These are phyloP conservation scores for Cardiospermum halicacabum DNA, from an alignment of 345 rosid species.

Conservation along the genomic window DNA sequence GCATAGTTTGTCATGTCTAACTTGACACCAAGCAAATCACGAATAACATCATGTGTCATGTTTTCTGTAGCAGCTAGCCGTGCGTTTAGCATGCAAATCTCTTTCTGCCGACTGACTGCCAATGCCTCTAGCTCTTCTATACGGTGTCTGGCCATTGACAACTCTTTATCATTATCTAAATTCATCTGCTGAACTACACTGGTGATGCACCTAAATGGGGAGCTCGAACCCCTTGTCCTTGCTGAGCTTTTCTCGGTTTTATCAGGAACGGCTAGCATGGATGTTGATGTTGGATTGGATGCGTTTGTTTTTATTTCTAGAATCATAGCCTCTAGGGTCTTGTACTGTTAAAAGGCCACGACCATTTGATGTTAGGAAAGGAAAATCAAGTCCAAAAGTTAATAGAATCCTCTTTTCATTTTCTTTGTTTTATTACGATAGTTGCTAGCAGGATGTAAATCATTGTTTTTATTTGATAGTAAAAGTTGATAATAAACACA, in stretches of 20 bases:
- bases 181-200: constrained; percentile 85
- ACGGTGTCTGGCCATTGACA: constrained; percentile 56
- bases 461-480: background rate
- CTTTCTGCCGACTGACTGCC: constrained; percentile 62
- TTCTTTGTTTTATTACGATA: too few species aligned
- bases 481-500: background rate
- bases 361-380: background rate
- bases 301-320: constrained; percentile 49
- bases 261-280: constrained; percentile 31
- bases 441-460: too few species aligned
- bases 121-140: constrained; percentile 66
- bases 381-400: background rate
- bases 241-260: constrained; percentile 49
- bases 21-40: constrained; percentile 86
- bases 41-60: constrained; percentile 96
- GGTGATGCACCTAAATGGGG: constrained; percentile 89
- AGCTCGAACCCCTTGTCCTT: constrained; percentile 82
- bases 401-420: too few species aligned
- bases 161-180: constrained; percentile 72
- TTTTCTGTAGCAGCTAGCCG: constrained; percentile 91
- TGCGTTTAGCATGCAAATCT: constrained; percentile 67
- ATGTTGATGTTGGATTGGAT: constrained; percentile 38
- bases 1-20: constrained; percentile 84
- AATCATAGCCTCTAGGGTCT: constrained; percentile 72
- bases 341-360: constrained; percentile 45